Percentiles rank a stretch among this genome's conserved stretches.
These are phyloP conservation scores for Exidia glandulosa DNA, from an alignment of 768 basidiomycete genomes.

Conservation along the genomic window DNA sequence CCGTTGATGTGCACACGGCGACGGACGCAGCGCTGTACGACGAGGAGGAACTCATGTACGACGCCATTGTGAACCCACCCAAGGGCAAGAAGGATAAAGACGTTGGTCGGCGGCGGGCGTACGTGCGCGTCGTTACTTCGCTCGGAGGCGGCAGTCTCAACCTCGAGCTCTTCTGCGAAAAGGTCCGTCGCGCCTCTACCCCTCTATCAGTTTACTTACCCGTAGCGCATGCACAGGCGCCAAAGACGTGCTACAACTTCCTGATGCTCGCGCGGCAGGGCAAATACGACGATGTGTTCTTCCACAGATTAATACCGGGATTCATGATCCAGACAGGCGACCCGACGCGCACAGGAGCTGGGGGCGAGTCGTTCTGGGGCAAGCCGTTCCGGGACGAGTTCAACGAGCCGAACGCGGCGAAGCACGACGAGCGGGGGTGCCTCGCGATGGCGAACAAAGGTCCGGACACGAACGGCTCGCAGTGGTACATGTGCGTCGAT, in stretches of 20 bases:
- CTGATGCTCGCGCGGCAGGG: constrained; percentile 83
- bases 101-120: constrained; percentile 80
- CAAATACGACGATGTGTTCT: constrained; percentile 82
- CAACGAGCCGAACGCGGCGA: constrained; percentile 77
- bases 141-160: constrained; percentile 79
- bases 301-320: constrained; percentile 87
- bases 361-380: constrained; percentile 90
- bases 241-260: constrained; percentile 98
- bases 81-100: constrained; percentile 94
- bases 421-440: constrained; percentile 74
- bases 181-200: constrained; percentile 35
- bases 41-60: constrained; percentile 99
- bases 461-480: constrained; percentile 69
- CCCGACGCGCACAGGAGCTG: constrained; percentile 89
- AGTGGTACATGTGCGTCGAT: neutral
- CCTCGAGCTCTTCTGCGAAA: constrained; percentile 79
- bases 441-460: constrained; percentile 97
- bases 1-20: constrained; percentile 63
- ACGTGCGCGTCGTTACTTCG: constrained; percentile 91
- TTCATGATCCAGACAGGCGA: constrained; percentile 99
- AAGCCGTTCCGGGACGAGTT: constrained; percentile 94
- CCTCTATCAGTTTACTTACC: neutral
- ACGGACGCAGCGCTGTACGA: constrained; percentile 87
- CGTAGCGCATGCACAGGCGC: constrained; percentile 45
- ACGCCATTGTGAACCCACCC: constrained; percentile 68